Percentiles rank a stretch among this genome's conserved stretches.
These are phyloP conservation scores for Eimeria sp. DNA, from an alignment of 169 alveolate species.

Conservation along the genomic window DNA sequence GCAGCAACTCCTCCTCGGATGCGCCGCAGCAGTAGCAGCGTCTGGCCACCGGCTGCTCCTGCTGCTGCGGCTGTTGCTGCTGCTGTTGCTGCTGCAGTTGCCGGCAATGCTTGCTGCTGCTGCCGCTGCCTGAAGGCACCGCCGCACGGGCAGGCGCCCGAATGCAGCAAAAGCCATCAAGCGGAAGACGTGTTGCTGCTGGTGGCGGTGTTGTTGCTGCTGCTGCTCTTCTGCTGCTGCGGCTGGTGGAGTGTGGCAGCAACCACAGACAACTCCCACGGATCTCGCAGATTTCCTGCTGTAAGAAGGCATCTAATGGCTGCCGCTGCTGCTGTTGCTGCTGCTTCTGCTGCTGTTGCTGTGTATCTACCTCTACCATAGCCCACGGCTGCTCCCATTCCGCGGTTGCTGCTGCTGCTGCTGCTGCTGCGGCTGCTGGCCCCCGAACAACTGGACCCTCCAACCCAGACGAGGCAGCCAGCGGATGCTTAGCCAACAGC, in stretches of 20 bases:
- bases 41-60: not conserved
- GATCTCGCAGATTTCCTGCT: constrained; percentile 25
- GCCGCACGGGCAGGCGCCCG: not conserved
- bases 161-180: constrained; percentile 16
- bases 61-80: not conserved
- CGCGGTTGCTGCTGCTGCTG: not conserved
- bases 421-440: constrained; percentile 2
- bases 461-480: not conserved
- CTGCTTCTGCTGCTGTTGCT: not conserved
- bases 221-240: constrained; percentile 8
- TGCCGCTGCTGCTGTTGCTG: constrained; percentile 10
- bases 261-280: not conserved
- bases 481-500: not conserved
- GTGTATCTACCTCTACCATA: not conserved
- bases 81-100: not conserved
- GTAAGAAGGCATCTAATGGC: not conserved
- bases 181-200: constrained; percentile 17
- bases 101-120: not conserved
- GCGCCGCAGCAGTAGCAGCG: constrained; percentile 9
- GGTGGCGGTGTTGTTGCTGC: not conserved
- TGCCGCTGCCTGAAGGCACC: not conserved
- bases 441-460: not conserved
- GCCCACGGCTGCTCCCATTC: constrained; percentile 4
- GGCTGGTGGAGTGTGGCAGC: not conserved
- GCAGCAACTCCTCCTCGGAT: constrained; percentile 6